Evolutionary conservation across 352 stramenopile genomes (phyloP), one percentile per base, ranked within the genome.

Genomic region (Thraustotheca clavata): DNA sequence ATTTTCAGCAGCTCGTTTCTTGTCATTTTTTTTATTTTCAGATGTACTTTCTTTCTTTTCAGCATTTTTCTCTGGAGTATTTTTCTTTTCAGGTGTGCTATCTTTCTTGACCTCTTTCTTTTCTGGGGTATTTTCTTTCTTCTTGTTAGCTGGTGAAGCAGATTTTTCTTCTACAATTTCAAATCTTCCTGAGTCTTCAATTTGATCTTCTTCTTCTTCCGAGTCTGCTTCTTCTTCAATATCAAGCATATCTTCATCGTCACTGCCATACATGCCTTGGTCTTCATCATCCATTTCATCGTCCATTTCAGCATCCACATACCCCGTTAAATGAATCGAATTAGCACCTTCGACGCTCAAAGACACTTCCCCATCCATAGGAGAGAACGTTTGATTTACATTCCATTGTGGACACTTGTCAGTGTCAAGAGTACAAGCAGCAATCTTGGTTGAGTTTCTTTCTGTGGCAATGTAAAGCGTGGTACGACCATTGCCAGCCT

Each of bases 241-340:
- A 33, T 67, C 52, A 31, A 55, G 59, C 29, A 69, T 49, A 9
- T 69, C 63, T n/a, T 75, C 70, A 29, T 73, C 55, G 59, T 73
- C 59, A n/a, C 76, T 33, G 36, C 31, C 31, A 40, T 52, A 62
- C 5, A 55, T 8, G n/a, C 50, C 50, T 12, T 49, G 75, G 20
- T 86, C 71, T 3, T 83, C 84, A 34, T 69, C 71, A 26, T 88
- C 79, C 16, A 90, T 78, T 18, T 87, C 81, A 6, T 89, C 80
- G 54, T 62, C 54, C 54, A 62, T 62, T 59, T 90, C 49, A 24
- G 89, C 73, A 35, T 94, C 84, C 9, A 94, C 83, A 63, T 89
- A 82, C 11, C 80, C 84, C 22, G 84, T 91, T 39, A 94, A 49
- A 71, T 94, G 84, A 61, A 94, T 86, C 29, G 76, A 71, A 65